phyloP scores from a whole-genome alignment of 2,329 filamentous ascomycete genomes.

The Alternaria angustiovoidea region DNA sequence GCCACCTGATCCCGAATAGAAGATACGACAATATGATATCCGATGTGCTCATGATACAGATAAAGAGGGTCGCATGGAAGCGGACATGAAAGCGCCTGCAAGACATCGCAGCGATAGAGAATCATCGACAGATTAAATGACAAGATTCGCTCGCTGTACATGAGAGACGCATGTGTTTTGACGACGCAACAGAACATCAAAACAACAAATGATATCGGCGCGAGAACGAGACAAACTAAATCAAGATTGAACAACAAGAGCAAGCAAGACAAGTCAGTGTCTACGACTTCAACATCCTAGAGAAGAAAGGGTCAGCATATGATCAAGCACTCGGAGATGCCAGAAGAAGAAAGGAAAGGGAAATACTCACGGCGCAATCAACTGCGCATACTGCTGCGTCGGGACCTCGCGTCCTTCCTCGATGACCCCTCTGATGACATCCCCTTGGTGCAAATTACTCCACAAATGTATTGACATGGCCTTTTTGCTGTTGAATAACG shows the following conservation, averaged over 20 bases:
- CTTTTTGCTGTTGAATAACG: slow-evolving; percentile 64
- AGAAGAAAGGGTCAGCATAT: not conserved
- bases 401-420: slow-evolving; percentile 44
- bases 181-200: not conserved
- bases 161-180: not conserved
- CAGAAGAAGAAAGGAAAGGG: not conserved
- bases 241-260: not conserved
- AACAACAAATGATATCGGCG: not conserved
- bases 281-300: slow-evolving; percentile 44
- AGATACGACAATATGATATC: not conserved
- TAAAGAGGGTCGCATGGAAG: not conserved
- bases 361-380: slow-evolving; percentile 48
- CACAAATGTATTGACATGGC: slow-evolving; percentile 52
- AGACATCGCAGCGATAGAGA: not conserved
- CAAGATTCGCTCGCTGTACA: not conserved
- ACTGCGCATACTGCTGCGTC: slow-evolving; percentile 44
- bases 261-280: not conserved
- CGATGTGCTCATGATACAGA: not conserved
- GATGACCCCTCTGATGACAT: slow-evolving; percentile 46
- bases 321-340: too few species aligned
- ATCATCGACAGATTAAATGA: not conserved
- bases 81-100: not conserved
- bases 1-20: not conserved
- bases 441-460: slow-evolving; percentile 47
- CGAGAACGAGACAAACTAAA: not conserved